These are phyloP conservation scores for Gossypioides kirkii DNA, from an alignment of 345 rosid genomes.

Conservation along the genomic window DNA sequence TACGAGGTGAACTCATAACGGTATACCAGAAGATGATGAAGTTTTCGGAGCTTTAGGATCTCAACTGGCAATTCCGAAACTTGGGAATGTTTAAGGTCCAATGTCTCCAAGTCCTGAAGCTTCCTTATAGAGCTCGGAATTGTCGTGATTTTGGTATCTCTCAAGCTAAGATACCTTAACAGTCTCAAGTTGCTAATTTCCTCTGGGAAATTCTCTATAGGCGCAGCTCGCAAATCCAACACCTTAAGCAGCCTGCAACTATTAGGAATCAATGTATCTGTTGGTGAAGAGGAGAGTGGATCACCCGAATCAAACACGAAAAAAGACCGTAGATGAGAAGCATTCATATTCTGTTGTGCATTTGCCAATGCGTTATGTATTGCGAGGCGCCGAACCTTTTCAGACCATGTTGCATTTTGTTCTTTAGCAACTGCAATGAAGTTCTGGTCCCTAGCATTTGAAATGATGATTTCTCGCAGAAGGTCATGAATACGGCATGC, in stretches of 20 bases:
- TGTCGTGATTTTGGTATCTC: slow-evolving; percentile 19
- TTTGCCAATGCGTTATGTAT: slow-evolving; percentile 19
- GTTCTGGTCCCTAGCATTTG: slow-evolving; percentile 34
- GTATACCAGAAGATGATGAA: slow-evolving; percentile 21
- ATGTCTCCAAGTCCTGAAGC: slow-evolving; percentile 25
- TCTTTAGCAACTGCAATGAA: slow-evolving; percentile 27
- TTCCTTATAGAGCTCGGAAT: slow-evolving; percentile 26
- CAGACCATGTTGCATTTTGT: slow-evolving; percentile 19
- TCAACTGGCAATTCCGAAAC: slow-evolving; percentile 11
- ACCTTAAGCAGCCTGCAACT: slow-evolving; percentile 31
- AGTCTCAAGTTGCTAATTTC: slow-evolving; percentile 15
- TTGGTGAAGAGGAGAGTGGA: not conserved
- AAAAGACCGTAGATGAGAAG: slow-evolving; percentile 32
- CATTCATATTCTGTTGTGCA: slow-evolving; percentile 6
- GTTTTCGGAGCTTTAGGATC: slow-evolving; percentile 16
- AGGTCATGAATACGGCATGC: slow-evolving; percentile 37
- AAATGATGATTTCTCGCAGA: slow-evolving; percentile 31
- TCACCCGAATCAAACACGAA: slow-evolving; percentile 24
- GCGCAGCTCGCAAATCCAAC: slow-evolving; percentile 33
- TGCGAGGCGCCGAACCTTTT: slow-evolving; percentile 37
- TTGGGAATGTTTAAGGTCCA: slow-evolving; percentile 27
- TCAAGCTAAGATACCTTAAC: slow-evolving; percentile 26
- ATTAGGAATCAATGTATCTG: not conserved
- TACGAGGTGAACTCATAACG: slow-evolving; percentile 6
- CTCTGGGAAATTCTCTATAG: slow-evolving; percentile 30